These are phyloP conservation scores for Podila minutissima DNA, from an alignment of 192 early-diverging fungal genomes.

Conservation along the genomic window DNA sequence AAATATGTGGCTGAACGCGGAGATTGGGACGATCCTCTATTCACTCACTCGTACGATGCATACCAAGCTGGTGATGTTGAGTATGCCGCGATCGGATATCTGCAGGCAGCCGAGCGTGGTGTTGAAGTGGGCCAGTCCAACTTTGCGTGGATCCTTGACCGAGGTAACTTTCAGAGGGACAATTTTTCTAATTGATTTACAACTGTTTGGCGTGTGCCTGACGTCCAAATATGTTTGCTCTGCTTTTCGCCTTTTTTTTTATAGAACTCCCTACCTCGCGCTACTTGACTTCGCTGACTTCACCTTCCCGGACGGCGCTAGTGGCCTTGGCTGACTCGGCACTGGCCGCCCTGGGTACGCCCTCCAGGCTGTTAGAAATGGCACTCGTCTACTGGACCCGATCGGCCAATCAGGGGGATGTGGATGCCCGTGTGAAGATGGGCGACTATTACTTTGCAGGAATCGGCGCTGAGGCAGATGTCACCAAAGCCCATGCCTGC, in stretches of 20 bases:
- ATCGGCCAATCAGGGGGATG: constrained; percentile 92
- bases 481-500: constrained; percentile 79
- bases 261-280: constrained; percentile 40
- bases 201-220: background rate
- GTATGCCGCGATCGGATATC: constrained; percentile 76
- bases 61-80: constrained; percentile 73
- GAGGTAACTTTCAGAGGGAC: constrained; percentile 30
- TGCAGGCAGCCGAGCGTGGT: constrained; percentile 91
- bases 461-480: constrained; percentile 72
- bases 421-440: constrained; percentile 90
- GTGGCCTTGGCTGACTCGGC: constrained; percentile 26
- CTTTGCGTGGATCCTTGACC: constrained; percentile 90
- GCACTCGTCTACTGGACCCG: constrained; percentile 93
- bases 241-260: background rate
- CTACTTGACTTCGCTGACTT: constrained; percentile 26
- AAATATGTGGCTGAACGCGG: constrained; percentile 86
- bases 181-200: background rate
- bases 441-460: constrained; percentile 95
- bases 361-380: constrained; percentile 57
- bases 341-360: constrained; percentile 26
- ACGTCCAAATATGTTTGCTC: background rate
- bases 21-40: constrained; percentile 83
- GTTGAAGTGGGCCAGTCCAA: constrained; percentile 89
- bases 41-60: constrained; percentile 65
- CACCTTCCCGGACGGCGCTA: constrained; percentile 16